Percentiles rank a stretch among this genome's conserved stretches.
Evolutionary conservation across 108 stramenopile genomes (phyloP).

Genomic region (Skeletonema costatum): DNA sequence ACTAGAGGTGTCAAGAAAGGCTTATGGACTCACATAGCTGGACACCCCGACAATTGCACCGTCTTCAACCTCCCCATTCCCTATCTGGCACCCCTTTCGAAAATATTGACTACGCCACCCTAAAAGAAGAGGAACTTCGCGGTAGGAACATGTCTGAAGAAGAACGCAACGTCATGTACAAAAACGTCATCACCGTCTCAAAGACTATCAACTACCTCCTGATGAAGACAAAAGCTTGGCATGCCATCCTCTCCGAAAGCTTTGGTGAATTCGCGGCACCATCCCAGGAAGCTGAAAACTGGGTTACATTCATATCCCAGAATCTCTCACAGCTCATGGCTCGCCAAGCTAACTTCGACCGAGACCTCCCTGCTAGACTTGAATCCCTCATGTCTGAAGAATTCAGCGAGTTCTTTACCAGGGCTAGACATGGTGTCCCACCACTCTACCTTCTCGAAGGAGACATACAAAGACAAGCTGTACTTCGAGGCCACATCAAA

Average conservation of each 20-base stretch:
- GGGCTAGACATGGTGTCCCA: conserved; percentile 1
- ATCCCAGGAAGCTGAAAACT: not conserved
- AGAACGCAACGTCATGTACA: not conserved
- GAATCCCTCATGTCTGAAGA: not conserved
- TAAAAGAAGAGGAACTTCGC: not conserved
- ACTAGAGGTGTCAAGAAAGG: not conserved
- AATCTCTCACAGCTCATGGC: not conserved
- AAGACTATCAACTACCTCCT: conserved; percentile 11
- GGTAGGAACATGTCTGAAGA: not conserved
- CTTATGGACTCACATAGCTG: not conserved
- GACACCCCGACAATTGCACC: not conserved
- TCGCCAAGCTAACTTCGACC: not conserved
- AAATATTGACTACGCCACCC: not conserved
- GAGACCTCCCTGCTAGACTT: conserved; percentile 1
- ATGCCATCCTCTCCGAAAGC: not conserved
- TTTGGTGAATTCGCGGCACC: not conserved
- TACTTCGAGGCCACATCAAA: not conserved
- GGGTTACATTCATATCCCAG: not conserved
- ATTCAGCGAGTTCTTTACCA: not conserved
- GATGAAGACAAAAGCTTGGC: not conserved
- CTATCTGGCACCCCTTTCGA: not conserved
- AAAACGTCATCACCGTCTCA: not conserved
- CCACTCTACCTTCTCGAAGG: not conserved
- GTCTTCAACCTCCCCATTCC: conserved; percentile 1
- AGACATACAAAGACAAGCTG: not conserved